phyloP scores from a whole-genome alignment of 106 monocot genomes.

The Amphibolis antarctica region DNA sequence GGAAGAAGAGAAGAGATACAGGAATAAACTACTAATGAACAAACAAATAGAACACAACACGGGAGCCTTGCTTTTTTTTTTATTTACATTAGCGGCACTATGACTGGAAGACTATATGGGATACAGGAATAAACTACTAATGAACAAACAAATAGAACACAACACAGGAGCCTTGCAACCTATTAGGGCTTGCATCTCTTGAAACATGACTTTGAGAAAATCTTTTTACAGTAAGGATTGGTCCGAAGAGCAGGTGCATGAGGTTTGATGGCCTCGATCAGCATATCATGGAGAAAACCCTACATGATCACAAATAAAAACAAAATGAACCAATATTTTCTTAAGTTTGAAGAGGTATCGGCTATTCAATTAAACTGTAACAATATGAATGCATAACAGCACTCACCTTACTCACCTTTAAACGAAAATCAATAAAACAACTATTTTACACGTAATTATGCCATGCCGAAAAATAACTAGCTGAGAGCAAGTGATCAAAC shows the following conservation, averaged over 20 bases:
- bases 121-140: background rate
- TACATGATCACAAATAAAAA: constrained; percentile 9
- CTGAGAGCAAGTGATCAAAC: constrained; percentile 19
- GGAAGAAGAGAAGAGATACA: background rate
- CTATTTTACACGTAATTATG: too few relatives aligned
- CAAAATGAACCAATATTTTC: background rate
- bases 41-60: background rate
- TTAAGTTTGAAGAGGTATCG: background rate
- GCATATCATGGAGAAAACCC: constrained; percentile 28
- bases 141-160: background rate
- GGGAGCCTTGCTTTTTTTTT: background rate
- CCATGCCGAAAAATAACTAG: background rate
- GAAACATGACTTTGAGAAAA: constrained; percentile 17
- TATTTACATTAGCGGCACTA: too few relatives aligned
- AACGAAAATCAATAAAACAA: too few relatives aligned
- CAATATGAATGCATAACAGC: background rate
- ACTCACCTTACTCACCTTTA: too few relatives aligned
- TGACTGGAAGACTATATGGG: background rate
- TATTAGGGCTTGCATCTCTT: constrained; percentile 5
- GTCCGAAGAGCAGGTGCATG: constrained; percentile 35
- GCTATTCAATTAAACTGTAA: background rate
- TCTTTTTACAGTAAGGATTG: constrained; percentile 65
- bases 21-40: background rate
- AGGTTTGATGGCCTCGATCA: constrained; percentile 43
- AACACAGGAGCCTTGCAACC: background rate